Evolutionary conservation across 805 yeast genomes (phyloP), one percentile per base, ranked within the genome.

Genomic region (Wickerhamomyces kurtzmanii): DNA sequence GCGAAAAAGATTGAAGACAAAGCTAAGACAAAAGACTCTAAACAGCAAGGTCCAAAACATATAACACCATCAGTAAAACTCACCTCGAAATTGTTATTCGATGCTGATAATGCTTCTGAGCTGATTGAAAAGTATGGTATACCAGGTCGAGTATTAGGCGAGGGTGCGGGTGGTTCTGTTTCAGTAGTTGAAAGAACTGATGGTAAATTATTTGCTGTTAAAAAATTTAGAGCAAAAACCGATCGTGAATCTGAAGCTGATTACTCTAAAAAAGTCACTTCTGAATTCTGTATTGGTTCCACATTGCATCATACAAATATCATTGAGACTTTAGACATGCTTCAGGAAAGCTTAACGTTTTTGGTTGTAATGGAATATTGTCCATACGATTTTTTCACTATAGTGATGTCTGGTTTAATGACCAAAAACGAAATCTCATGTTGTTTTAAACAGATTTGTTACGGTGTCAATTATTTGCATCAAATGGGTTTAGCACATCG

Each of bases 121-220:
- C 34, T 70, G 23, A 49, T 71, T 31, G 65, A 72, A 29, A 77
- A 79, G 42, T 85, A 84, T 52, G 91, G 93, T 22, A 63, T 73
- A 15, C 68, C 77, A 3, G 93, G 93, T 9, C 68, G 68, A 36
- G 60, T 78, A 14, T 59, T 85, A 27, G 97, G 97, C 14, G 75
- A 87, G 32, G 97, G 97, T 10, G 96, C 96, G 2, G 87, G 94
- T 15, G 96, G 97, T 2, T 78, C 91, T 1, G 97, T 87, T n/a
- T 69, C 80, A 23, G 65, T 84, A 29, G 79, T 86, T 33, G 71
- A 72, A 33, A 68, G 80, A 29, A 50, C 68, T 0, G 76, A 75
- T 38, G 68, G 71, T 15, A 65, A 70, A 34, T 50, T 83, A 5
- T 85, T 71, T 54, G 97, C 97, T 0, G 82, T 89, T 30, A 87